Evolutionary conservation across 768 basidiomycete genomes (phyloP).

Genomic region (Serendipita sp.): DNA sequence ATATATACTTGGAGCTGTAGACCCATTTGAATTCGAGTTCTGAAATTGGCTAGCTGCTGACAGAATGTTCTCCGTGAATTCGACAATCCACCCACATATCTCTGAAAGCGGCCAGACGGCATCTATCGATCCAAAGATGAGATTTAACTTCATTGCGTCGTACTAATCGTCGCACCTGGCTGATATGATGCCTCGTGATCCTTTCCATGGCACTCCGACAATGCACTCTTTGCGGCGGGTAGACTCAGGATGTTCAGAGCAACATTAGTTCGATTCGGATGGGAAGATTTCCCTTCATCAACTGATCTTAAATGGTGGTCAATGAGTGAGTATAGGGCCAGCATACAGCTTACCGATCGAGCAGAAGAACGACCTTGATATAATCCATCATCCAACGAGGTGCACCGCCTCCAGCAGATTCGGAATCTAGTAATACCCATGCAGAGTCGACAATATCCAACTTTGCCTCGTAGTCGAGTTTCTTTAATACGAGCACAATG

Average conservation of each 20-base stretch:
- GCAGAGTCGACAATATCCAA: background rate
- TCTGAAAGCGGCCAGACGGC: background rate
- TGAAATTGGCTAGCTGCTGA: background rate
- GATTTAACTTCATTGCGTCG: background rate
- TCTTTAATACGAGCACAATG: background rate
- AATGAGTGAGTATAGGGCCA: background rate
- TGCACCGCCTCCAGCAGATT: background rate
- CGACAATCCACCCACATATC: slow-evolving; percentile 5
- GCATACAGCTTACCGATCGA: background rate
- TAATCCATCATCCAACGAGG: background rate
- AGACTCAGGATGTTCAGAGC: background rate
- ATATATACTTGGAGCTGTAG: background rate
- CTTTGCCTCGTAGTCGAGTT: background rate
- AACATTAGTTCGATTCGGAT: background rate
- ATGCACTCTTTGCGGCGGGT: background rate
- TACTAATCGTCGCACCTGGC: background rate
- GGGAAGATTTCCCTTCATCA: background rate
- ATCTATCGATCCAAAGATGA: background rate
- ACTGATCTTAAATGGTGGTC: background rate
- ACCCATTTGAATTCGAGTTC: background rate
- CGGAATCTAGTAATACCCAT: background rate
- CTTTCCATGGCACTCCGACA: background rate
- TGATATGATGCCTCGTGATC: background rate
- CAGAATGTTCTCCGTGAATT: background rate
- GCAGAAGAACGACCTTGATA: background rate